Base-by-base conservation (phyloP, 129 eudicot species). In the Tagetes erecta region DNA sequence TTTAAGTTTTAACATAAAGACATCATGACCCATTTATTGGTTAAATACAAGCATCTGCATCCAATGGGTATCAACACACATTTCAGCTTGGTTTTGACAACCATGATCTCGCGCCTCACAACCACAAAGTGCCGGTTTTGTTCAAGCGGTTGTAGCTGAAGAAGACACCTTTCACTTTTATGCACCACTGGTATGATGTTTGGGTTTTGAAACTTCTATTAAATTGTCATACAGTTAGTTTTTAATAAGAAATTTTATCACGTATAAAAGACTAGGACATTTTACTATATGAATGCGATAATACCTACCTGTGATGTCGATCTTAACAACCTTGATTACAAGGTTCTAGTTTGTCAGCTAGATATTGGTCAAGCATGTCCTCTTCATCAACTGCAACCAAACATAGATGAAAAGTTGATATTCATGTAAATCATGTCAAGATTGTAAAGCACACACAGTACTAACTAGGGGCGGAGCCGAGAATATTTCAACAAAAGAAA, bases 351-450 rank as follows among this genome's bases (percentile, higher is more conserved):
- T 85, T 89, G 76, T 89, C 98, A 39, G 96, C 94, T 68, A 92
- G 75, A 71, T 89, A 92, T 78, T 92, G 97, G 72, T 92, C 97
- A 57, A 92, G 89, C 97, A 92, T 92, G 76, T 89, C 96, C 2
- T 92, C 97, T 78, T 89, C 97, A 62, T 92, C 94, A 78, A 80
- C 97, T 89, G 86, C 78, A 50, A 78, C 63, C 72, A 51, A 46
- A 81, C 1, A 72, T 13, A 66, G 40, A 57, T 31, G 38, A 52
- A 40, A 20, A 20, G 27, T 20, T 20, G 27, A 20, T 20, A 20
- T 20, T 20, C 27, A 20, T 20, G 27, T 20, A 20, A 11, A 10
- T 67, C 7, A 11, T 38, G 3, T 56, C 40, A 72, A 30, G 58
- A 66, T 63, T 10, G 55, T 45, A 58, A 36, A 73, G 47, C 33